Evolutionary conservation across 2,329 filamentous ascomycete genomes (phyloP).

Genomic region (Hymenoscyphus occultus): DNA sequence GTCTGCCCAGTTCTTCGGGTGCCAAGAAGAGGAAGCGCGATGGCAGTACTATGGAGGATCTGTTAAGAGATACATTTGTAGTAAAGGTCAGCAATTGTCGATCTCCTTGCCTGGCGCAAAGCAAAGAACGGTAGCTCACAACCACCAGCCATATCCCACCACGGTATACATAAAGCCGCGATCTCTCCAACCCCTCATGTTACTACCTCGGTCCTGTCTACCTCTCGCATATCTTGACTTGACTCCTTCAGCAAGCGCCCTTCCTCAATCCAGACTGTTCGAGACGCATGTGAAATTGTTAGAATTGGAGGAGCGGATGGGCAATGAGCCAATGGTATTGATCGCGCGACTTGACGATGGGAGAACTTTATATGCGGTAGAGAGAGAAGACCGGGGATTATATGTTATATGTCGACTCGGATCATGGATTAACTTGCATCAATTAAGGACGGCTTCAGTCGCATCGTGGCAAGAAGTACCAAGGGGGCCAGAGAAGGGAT

Average conservation of each 20-base stretch:
- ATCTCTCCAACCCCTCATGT: constrained; percentile 57
- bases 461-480: constrained; percentile 40
- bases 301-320: constrained; percentile 60
- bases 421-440: constrained; percentile 59
- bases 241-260: constrained; percentile 46
- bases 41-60: constrained; percentile 33
- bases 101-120: constrained; percentile 3
- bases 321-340: constrained; percentile 53
- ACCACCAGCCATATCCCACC: constrained; percentile 52
- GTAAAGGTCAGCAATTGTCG: constrained; percentile 33
- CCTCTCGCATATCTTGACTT: constrained; percentile 62
- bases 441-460: constrained; percentile 50
- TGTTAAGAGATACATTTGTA: constrained; percentile 36
- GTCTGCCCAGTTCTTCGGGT: constrained; percentile 9
- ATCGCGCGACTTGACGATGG: constrained; percentile 58
- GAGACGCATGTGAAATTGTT: constrained; percentile 61
- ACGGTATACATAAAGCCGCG: constrained; percentile 52
- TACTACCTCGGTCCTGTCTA: constrained; percentile 59
- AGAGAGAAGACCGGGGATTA: constrained; percentile 57
- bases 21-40: constrained; percentile 38
- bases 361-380: constrained; percentile 58
- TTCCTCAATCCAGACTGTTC: constrained; percentile 54
- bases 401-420: constrained; percentile 69
- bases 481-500: constrained; percentile 26
- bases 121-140: constrained; percentile 10